Conservation (phyloP, 371 early-diverging fungal genomes). For the Mucor piriformis region DNA sequence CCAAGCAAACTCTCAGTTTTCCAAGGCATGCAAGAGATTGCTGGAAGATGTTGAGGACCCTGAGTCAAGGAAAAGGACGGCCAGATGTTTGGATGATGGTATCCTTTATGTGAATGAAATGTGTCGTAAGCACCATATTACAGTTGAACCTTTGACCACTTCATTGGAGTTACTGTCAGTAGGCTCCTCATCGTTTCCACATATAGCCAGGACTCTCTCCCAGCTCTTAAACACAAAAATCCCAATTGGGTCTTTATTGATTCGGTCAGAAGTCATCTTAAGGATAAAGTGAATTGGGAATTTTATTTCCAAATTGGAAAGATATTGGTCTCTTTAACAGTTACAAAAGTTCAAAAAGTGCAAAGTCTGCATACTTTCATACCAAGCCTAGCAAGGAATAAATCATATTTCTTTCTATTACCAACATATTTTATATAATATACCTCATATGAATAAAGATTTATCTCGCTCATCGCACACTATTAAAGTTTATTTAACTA, state of each 20-base stretch:
- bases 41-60: slow-evolving; percentile 12
- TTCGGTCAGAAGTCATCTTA: slow-evolving; percentile 1
- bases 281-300: slow-evolving; percentile 14
- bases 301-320: slow-evolving; percentile 4
- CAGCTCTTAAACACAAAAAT: slow-evolving; percentile 7
- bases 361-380: slow-evolving; percentile 12
- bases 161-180: slow-evolving; percentile 3
- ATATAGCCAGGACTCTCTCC: slow-evolving; percentile 1
- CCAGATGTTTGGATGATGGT: slow-evolving; percentile 11
- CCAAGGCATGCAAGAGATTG: slow-evolving; percentile 12
- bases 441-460: too few relatives aligned
- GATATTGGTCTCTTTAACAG: slow-evolving; percentile 6
- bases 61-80: slow-evolving; percentile 8
- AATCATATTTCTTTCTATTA: slow-evolving; percentile 9
- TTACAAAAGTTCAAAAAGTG: slow-evolving; percentile 5
- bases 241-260: slow-evolving; percentile 9
- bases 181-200: slow-evolving; percentile 9
- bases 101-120: slow-evolving; percentile 14
- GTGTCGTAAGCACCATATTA: slow-evolving; percentile 8
- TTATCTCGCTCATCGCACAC: too few relatives aligned
- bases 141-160: slow-evolving; percentile 11
- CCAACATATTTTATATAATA: slow-evolving; percentile 1
- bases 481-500: too few relatives aligned
- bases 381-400: slow-evolving; percentile 3
- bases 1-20: slow-evolving; percentile 9